Evolutionary conservation across 2,329 filamentous ascomycete genomes (phyloP), one percentile per base, ranked within the genome.

Genomic region (Pseudogymnoascus sp.): DNA sequence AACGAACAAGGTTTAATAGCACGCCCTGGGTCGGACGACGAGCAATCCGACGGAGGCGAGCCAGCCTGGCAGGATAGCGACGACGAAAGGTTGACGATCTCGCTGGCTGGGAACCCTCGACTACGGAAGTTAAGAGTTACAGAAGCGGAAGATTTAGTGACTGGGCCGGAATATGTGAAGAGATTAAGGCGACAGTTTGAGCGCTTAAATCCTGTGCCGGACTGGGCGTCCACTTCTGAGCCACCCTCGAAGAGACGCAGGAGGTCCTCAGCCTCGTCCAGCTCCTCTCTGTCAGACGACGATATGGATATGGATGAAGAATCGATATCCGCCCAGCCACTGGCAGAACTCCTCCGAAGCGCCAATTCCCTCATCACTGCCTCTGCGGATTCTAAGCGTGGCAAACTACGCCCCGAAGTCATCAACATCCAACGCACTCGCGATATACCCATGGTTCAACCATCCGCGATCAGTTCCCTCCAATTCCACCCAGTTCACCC

Each of bases 21-120:
- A 25, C 60, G 39, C 39, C 10, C 39, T n/a, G 38, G 64, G 13
- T 63, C 63, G 1, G 64, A 68, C 9, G 75, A 76, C 1, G 74
- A 78, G 21, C 71, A 74, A 21, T 76, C 75, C 33, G 74, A 73
- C 35, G 75, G 75, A 66, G 78, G 81, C 42, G 78, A 79, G 17
- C 81, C 87, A 2, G 90, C 86, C 1, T 99, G 94, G 94, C 86
- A 92, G 68, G 94, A 99, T 73, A 97, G 92, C 74, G 94, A 99
- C 70, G 94, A 99, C 71, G 94, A 97, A 71, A 84, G 90, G 61
- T 78, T 97, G 65, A 84, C 86, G 5, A 82, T 99, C 58, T 97
- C 93, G 12, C 81, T 99, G 39, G 89, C 91, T 3, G 83, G 85
- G 27, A 86, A 88, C 48, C 84, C 86, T 58, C 84, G 90, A 66